Base-by-base conservation (phyloP, 768 basidiomycete genomes). In the Hygrophoropsis aurantiaca region DNA sequence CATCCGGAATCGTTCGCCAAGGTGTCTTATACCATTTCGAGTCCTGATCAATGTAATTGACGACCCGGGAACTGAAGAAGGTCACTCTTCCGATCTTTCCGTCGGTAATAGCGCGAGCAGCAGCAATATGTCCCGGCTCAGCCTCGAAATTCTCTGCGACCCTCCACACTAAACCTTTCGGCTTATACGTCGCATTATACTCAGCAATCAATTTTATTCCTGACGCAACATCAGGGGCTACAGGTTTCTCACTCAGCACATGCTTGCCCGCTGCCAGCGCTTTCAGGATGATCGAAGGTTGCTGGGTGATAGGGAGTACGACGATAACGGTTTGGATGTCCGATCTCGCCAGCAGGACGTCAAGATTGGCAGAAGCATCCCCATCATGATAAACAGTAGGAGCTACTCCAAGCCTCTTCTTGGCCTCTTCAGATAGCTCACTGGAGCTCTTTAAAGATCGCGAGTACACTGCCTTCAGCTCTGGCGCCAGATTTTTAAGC, bases 211-310 rank as follows among this genome's bases (percentile, higher is more conserved):
- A 72, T 50, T 72, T 70, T 38, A 80, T 65, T 0, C 86, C 91
- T 2, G 70, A 67, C 23, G 74, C 73, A 37, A 92, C 80, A 56
- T 87, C 84, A 34, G 82, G 74, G 3, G 82, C 89, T 11, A 93
- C 76, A 5, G 93, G 93, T 60, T 94, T 94, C 73, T 95, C 92
- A 64, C 85, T 86, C 50, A 94, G 61, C 40, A 94, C 90, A 60
- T 94, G 88, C 68, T 94, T 95, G 21, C 91, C 88, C 3, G 88
- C 86, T 1, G 71, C 77, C 30, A 86, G 69, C 0, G 80, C 78
- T 57, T 77, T 79, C 47, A 79, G 65, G 45, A 94, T 71, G 49
- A 93, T 70, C 15, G 68, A 64, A 2, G 91, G 89, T 62, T 92
- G 90, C 4, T 74, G 56, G 0, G 81, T 77, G 59, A 94, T 93